These are phyloP conservation scores for Gossypium rotundifolium DNA, from an alignment of 345 rosid species.

Conservation along the genomic window DNA sequence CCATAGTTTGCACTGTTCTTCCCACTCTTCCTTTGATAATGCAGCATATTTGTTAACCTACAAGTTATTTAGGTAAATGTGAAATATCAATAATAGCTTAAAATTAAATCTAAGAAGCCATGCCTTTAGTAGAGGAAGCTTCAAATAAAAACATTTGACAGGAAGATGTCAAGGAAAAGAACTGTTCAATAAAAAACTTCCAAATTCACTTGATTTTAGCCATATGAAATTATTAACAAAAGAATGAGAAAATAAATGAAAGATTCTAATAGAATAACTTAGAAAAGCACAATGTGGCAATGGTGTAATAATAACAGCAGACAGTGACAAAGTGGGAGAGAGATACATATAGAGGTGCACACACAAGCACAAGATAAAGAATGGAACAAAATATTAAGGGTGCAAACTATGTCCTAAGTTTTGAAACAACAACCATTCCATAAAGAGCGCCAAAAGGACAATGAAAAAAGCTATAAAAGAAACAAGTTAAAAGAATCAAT, in stretches of 20 bases:
- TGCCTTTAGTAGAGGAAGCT: neutral
- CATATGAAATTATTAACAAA: neutral
- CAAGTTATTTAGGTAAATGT: slow-evolving; percentile 1
- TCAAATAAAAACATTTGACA: neutral
- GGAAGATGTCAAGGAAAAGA: neutral
- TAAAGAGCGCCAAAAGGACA: neutral
- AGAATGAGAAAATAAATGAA: neutral
- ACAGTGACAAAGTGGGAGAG: neutral
- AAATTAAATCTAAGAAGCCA: neutral
- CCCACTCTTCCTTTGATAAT: slow-evolving; percentile 74
- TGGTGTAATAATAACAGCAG: neutral
- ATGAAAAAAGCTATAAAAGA: neutral
- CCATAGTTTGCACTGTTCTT: slow-evolving; percentile 88
- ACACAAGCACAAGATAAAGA: neutral
- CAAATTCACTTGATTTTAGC: neutral
- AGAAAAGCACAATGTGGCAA: neutral
- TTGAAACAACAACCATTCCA: neutral
- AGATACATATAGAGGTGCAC: neutral
- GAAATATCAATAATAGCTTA: neutral
- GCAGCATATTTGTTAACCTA: slow-evolving; percentile 79
- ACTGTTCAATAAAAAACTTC: neutral
- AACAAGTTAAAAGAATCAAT: neutral
- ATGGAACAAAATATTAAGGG: neutral
- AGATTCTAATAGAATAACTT: neutral
- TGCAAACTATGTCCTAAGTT: neutral